Conservation (phyloP, 2,329 filamentous ascomycete species). For the Penicillium corylophilum region DNA sequence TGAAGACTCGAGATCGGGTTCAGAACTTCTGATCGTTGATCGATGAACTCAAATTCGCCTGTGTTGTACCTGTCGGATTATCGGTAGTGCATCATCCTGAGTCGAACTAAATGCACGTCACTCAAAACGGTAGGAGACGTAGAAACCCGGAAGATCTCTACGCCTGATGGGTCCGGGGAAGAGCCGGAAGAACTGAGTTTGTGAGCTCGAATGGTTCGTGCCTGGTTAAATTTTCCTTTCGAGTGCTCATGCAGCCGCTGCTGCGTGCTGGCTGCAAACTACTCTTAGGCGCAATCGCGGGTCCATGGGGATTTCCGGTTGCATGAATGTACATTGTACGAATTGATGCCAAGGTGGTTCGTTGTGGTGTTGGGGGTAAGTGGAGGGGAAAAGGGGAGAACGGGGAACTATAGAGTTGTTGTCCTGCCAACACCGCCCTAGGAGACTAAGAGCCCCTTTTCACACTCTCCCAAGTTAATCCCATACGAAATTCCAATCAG, state of each 20-base stretch:
- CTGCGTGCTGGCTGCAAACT: slow-evolving; percentile 21
- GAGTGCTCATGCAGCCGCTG: slow-evolving; percentile 12
- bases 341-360: background rate
- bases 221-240: slow-evolving; percentile 8
- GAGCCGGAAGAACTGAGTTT: slow-evolving; percentile 12
- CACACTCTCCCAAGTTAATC: background rate
- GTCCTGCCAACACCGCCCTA: background rate
- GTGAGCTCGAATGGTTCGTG: slow-evolving; percentile 20
- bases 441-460: background rate
- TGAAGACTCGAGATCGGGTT: slow-evolving; percentile 8
- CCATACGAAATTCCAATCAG: background rate
- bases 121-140: slow-evolving; percentile 16
- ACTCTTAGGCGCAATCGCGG: slow-evolving; percentile 18
- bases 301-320: slow-evolving; percentile 4
- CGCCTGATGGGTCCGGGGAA: slow-evolving; percentile 18
- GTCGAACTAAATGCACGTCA: slow-evolving; percentile 11
- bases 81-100: slow-evolving; percentile 8
- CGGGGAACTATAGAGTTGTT: background rate
- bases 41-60: slow-evolving; percentile 9
- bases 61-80: slow-evolving; percentile 8
- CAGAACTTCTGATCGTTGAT: slow-evolving; percentile 11
- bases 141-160: slow-evolving; percentile 12
- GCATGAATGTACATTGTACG: slow-evolving; percentile 11
- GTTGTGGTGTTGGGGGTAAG: background rate
- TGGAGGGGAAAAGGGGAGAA: background rate